These are phyloP conservation scores for Aquilaria agallochum DNA, from an alignment of 441 rosid species.

Conservation along the genomic window DNA sequence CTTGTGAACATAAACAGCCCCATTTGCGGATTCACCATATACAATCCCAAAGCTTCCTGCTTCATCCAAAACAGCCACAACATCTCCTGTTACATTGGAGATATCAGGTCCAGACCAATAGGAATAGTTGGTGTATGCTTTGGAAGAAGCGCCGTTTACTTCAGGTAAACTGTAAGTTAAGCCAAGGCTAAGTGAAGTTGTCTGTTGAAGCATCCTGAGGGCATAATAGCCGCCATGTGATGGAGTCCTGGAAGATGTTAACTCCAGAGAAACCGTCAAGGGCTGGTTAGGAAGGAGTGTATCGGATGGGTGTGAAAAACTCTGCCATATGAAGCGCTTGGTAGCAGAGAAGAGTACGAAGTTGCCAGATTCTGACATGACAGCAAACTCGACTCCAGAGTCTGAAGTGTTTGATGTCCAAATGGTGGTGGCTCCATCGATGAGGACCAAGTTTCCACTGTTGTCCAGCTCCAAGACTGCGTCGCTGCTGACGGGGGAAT, in stretches of 20 bases:
- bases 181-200: conserved; percentile 82
- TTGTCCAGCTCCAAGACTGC: conserved; percentile 70
- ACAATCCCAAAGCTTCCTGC: conserved; percentile 86
- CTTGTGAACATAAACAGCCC: conserved; percentile 78
- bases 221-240: conserved; percentile 60
- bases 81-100: conserved; percentile 81
- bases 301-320: conserved; percentile 78
- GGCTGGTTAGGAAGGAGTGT: conserved; percentile 88
- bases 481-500: conserved; percentile 60
- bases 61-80: conserved; percentile 60
- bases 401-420: conserved; percentile 85
- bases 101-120: conserved; percentile 89
- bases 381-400: conserved; percentile 37
- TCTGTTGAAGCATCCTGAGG: conserved; percentile 81
- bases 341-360: conserved; percentile 45
- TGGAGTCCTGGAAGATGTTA: conserved; percentile 51
- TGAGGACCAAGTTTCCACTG: conserved; percentile 71
- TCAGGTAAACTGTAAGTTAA: conserved; percentile 64
- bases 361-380: conserved; percentile 82
- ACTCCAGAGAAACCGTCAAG: conserved; percentile 58
- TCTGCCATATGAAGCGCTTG: conserved; percentile 58
- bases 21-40: conserved; percentile 67
- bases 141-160: conserved; percentile 22
- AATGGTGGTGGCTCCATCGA: conserved; percentile 35
- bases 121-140: conserved; percentile 50